Conservation (phyloP, 2,329 filamentous ascomycete species). For the Cadophora malorum region DNA sequence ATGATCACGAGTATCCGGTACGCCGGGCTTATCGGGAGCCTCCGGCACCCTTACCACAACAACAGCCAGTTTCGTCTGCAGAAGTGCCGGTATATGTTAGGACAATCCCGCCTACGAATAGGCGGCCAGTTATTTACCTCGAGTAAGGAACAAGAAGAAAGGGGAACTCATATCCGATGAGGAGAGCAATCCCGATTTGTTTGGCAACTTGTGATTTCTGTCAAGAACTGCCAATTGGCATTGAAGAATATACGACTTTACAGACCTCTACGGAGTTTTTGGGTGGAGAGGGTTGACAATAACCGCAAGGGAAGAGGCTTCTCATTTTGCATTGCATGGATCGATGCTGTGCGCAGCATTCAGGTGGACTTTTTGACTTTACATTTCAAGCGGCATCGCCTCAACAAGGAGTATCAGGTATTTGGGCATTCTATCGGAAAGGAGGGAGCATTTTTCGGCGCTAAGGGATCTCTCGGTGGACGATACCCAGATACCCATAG, state of each 20-base stretch:
- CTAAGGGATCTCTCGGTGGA: neutral
- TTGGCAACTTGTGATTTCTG: neutral
- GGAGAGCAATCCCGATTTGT: neutral
- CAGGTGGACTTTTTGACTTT: neutral
- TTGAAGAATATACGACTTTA: neutral
- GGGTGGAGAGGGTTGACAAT: neutral
- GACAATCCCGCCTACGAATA: constrained; percentile 3
- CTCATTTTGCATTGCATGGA: neutral
- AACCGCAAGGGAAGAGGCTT: neutral
- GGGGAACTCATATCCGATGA: neutral
- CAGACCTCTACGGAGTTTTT: neutral
- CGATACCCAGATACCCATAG: constrained; percentile 1
- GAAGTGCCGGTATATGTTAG: constrained; percentile 20
- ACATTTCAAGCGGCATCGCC: neutral
- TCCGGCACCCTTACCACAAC: neutral
- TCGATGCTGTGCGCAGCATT: too few species aligned
- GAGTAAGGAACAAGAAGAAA: neutral
- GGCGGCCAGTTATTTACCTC: constrained; percentile 11
- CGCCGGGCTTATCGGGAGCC: neutral
- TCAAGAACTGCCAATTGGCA: neutral
- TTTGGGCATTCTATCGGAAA: neutral
- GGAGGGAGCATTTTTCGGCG: constrained; percentile 7
- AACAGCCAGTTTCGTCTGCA: constrained; percentile 1
- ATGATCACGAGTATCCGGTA: neutral
- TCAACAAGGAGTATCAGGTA: constrained; percentile 1